These are phyloP conservation scores for Corylus americana DNA, from an alignment of 306 rosid species.

Conservation along the genomic window DNA sequence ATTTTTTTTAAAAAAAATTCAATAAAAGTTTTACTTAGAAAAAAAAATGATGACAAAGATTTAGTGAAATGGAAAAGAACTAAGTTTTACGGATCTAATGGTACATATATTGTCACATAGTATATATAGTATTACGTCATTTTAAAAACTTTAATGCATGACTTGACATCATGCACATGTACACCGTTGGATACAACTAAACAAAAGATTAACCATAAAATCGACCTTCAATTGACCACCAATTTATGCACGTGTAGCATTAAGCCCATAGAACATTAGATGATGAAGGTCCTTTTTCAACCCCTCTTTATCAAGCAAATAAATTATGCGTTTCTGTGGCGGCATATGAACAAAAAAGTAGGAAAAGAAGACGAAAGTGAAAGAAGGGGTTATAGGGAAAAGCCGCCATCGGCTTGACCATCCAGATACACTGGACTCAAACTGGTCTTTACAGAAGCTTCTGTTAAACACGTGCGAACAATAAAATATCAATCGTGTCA, in stretches of 20 bases:
- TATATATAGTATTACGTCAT: too few relatives aligned
- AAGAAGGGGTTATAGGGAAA: slow-evolving; percentile 23
- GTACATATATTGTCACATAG: too few relatives aligned
- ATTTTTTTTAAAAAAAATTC: too few relatives aligned
- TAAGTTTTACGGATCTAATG: too few relatives aligned
- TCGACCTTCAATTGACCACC: too few relatives aligned
- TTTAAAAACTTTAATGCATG: too few relatives aligned
- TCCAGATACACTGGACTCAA: slow-evolving; percentile 59
- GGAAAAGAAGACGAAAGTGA: not conserved
- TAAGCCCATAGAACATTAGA: not conserved
- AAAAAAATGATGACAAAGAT: too few relatives aligned
- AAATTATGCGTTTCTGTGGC: not conserved
- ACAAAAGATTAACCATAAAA: too few relatives aligned
- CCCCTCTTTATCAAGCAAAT: not conserved
- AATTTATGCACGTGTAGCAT: not conserved
- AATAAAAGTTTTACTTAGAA: too few relatives aligned
- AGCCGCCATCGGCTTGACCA: slow-evolving; percentile 87
- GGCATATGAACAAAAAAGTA: not conserved
- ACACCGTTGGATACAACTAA: too few relatives aligned
- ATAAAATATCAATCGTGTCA: not conserved
- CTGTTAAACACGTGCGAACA: slow-evolving; percentile 38
- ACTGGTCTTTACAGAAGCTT: slow-evolving; percentile 25
- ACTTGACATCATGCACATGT: too few relatives aligned
- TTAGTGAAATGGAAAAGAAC: too few relatives aligned
- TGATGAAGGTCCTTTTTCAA: not conserved